Conservation (phyloP, 371 early-diverging fungal genomes). For the Apophysomyces sp. region DNA sequence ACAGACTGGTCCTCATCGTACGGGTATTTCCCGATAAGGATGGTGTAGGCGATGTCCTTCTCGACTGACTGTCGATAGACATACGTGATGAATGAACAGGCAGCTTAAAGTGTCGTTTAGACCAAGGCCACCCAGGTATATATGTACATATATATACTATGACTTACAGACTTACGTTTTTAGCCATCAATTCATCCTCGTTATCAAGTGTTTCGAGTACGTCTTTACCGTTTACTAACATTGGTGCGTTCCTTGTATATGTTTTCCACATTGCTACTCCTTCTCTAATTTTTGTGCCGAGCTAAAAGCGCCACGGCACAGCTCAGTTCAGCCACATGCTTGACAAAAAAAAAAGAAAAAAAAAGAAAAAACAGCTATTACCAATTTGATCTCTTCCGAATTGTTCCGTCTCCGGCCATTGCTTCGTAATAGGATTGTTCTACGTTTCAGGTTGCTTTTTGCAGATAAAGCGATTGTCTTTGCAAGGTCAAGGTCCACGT, state of each 20-base stretch:
- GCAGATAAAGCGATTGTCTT: slow-evolving; percentile 48
- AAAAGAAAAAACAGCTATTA: slow-evolving; percentile 6
- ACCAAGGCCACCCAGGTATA: too few relatives aligned
- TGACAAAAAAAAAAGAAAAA: not conserved
- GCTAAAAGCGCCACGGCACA: slow-evolving; percentile 13
- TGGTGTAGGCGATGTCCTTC: slow-evolving; percentile 16
- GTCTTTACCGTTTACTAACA: slow-evolving; percentile 34
- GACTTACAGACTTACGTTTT: slow-evolving; percentile 21
- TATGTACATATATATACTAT: not conserved
- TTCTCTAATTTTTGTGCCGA: slow-evolving; percentile 29
- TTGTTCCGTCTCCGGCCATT: slow-evolving; percentile 22
- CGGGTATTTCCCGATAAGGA: slow-evolving; percentile 17
- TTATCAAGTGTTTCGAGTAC: slow-evolving; percentile 19
- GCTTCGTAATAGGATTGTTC: slow-evolving; percentile 30
- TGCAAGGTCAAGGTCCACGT: slow-evolving; percentile 48
- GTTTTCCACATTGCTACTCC: slow-evolving; percentile 28
- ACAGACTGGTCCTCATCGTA: slow-evolving; percentile 12
- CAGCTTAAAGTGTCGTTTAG: too few relatives aligned
- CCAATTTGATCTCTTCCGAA: slow-evolving; percentile 28
- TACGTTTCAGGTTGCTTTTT: slow-evolving; percentile 44
- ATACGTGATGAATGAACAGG: slow-evolving; percentile 30
- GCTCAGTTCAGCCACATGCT: slow-evolving; percentile 4
- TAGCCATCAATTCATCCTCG: slow-evolving; percentile 21
- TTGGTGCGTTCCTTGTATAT: slow-evolving; percentile 29
- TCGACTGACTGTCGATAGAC: slow-evolving; percentile 22